Evolutionary conservation across 108 stramenopile genomes (phyloP).

Genomic region (Seminavis robusta): DNA sequence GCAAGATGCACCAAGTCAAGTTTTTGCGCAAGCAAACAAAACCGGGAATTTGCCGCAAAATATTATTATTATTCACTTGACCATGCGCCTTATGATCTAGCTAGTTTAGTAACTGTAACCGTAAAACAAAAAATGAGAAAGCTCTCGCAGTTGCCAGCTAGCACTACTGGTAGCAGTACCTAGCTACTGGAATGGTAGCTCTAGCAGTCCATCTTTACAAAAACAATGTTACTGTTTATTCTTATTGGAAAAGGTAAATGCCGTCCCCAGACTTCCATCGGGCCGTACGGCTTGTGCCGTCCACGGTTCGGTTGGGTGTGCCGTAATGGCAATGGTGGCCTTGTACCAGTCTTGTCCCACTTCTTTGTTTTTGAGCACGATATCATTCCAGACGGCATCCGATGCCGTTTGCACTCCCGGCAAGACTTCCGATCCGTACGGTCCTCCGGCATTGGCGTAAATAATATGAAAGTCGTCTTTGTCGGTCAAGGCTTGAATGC

Average conservation of each 20-base stretch:
- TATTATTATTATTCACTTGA: too few relatives aligned
- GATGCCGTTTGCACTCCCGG: constrained; percentile 68
- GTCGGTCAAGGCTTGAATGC: constrained; percentile 38
- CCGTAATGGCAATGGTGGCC: constrained; percentile 70
- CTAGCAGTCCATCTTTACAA: too few relatives aligned
- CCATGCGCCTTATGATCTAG: too few relatives aligned
- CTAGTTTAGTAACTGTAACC: too few relatives aligned
- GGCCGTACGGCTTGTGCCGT: constrained; percentile 73
- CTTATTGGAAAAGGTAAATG: constrained; percentile 55
- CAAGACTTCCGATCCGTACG: constrained; percentile 81
- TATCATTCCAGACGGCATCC: constrained; percentile 66
- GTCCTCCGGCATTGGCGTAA: constrained; percentile 81
- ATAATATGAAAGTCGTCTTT: constrained; percentile 54
- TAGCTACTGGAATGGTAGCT: too few relatives aligned
- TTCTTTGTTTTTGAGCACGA: constrained; percentile 24
- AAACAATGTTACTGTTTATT: too few relatives aligned
- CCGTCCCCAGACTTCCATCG: constrained; percentile 62
- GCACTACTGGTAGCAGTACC: too few relatives aligned
- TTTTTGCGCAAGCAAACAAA: too few relatives aligned
- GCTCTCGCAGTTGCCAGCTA: too few relatives aligned
- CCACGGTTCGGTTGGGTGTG: constrained; percentile 54
- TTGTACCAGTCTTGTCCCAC: constrained; percentile 77
- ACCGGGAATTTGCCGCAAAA: too few relatives aligned
- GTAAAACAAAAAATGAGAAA: too few relatives aligned
- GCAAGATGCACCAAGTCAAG: too few relatives aligned